Evolutionary conservation across 139 green algal species (phyloP), one percentile per base, ranked within the genome.

Genomic region (Chlorella sorokiniana): DNA sequence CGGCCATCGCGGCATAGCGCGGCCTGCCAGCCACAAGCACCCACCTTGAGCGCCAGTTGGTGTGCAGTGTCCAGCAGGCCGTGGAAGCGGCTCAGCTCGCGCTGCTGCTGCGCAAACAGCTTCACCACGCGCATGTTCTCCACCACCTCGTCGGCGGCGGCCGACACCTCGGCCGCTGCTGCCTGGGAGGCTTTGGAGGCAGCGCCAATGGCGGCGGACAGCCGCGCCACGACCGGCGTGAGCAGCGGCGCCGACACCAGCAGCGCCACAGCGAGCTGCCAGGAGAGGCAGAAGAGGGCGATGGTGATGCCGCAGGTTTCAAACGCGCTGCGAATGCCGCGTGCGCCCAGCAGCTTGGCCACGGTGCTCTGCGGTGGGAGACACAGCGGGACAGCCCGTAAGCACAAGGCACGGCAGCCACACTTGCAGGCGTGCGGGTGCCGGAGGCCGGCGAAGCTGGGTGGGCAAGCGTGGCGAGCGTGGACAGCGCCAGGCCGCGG

Each of bases 51-150:
- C 3, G 69, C 54, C 54, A 75, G 44, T 1, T 14, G 31, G 61
- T 83, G 70, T 18, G 78, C 64, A 0, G 7, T 20, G 45, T 83
- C 78, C 41, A 85, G 51, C 68, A 88, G 71, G 9, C 44, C 38
- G 16, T 54, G 40, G 70, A 81, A 88, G 38, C 84, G 59, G 9
- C 44, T 40, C 31, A 83, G 41, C 70, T 88, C 77, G 9, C 54
- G 40, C 33, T 54, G 16, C 72, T 88, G 44, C 78, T 80, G 74
- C 23, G 65, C 64, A 84, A 84, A 84, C 45, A 81, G 48, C 65
- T 83, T 83, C 27, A 83, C 78, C 65, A 83, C 65, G 16, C 37
- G 48, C 35, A 81, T 79, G 82, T 88, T 88, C 59, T 88, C 84
- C 22, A 88, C 56, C 9, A 85, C 33, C 40, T 88, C 84, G 52